Evolutionary conservation across 2,329 filamentous ascomycete genomes (phyloP), one percentile per base, ranked within the genome.

Genomic region (Microascus cirrosus): DNA sequence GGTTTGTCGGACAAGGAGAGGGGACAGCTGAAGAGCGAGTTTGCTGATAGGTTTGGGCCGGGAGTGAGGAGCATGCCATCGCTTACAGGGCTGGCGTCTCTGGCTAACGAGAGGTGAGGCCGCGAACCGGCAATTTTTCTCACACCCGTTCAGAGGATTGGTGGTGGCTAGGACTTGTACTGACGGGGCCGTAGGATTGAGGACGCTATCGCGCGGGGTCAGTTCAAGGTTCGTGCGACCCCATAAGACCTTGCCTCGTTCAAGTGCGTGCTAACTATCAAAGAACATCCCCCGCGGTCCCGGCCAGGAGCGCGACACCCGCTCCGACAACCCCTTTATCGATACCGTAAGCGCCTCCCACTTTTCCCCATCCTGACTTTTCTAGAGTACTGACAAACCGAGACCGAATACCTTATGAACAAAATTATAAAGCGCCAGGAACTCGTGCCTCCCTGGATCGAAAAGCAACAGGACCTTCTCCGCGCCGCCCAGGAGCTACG

Each of bases 381-480:
- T 59, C n/a, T n/a, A n/a, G 11, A 5, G n/a, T 20, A 8, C 45
- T 24, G 11, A 48, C 42, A 13, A 20, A n/a, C 45, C 45, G 22
- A 62, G 61, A 97, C 94, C 0, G 93, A 97, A 71, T 96, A 96
- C 69, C 89, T 97, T 65, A 87, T 97, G 87, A 97, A 99, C 73
- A 94, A 95, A 73, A 96, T 97, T 76, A 96, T 99, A 62, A 89
- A 96, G 73, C 87, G 88, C 59, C 94, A 99, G 71, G 92, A 96
- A 22, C 89, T 97, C 60, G 90, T 95, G 0, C 94, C 94, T 1
- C 93, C 93, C 0, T 99, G 94, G 94, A 97, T 99, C 60, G 94
- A 99, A 72, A 97, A 96, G 73, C 94, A 99, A 70, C 93, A 97
- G 68, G 91, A 96, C 65, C 75, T 97, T 6, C 79, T 84, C 12